A percentile compares a stretch with the other conserved stretches of the same genome.
These are phyloP conservation scores for Obelidium mucronatum DNA, from an alignment of 192 early-diverging fungal genomes.

Conservation along the genomic window DNA sequence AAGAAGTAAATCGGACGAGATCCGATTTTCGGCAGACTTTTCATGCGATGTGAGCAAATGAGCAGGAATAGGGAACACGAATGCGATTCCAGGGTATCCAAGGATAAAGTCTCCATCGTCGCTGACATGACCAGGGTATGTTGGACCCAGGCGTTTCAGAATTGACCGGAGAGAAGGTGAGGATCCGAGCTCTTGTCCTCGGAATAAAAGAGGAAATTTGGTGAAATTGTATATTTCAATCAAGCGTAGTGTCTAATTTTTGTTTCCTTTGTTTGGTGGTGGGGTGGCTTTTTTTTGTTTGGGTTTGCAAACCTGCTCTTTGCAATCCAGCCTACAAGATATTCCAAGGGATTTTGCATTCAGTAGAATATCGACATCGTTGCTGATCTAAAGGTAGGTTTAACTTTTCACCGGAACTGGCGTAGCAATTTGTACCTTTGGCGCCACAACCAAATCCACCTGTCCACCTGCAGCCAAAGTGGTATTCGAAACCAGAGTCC, in stretches of 20 bases:
- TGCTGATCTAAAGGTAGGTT: background rate
- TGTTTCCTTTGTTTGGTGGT: background rate
- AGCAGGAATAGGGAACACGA: constrained; percentile 11
- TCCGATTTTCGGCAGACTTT: background rate
- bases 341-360: constrained; percentile 9
- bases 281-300: background rate
- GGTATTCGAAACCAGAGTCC: background rate
- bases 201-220: background rate
- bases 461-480: too few species aligned
- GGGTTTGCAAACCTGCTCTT: constrained; percentile 10
- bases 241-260: constrained; percentile 10
- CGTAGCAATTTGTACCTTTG: background rate
- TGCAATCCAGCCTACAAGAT: constrained; percentile 6
- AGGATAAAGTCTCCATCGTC: constrained; percentile 8
- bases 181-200: constrained; percentile 8
- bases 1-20: constrained; percentile 18
- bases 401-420: background rate
- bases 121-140: constrained; percentile 6
- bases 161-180: constrained; percentile 8
- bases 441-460: background rate
- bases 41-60: background rate
- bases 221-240: constrained; percentile 12
- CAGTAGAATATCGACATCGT: constrained; percentile 3
- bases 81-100: constrained; percentile 24
- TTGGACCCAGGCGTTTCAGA: constrained; percentile 29